Conservation (phyloP, 2,329 filamentous ascomycete species). For the Claviceps fusiformis region DNA sequence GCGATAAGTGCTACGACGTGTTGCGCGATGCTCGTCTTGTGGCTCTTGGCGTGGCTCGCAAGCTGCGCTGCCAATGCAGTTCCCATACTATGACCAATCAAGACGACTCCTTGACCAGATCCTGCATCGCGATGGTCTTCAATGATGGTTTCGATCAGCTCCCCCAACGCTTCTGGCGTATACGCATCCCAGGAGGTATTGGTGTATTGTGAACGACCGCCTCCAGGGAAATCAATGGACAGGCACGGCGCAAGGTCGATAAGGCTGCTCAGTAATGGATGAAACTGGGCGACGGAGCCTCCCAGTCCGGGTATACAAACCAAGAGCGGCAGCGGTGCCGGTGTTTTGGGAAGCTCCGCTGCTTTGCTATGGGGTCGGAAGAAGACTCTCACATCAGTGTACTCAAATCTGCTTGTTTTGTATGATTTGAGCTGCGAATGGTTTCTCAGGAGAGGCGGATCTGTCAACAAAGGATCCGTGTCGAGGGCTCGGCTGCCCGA, state of each 20-base stretch:
- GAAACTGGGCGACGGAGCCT: conserved; percentile 83
- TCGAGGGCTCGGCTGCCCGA: conserved; percentile 1
- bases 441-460: conserved; percentile 69
- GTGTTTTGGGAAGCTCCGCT: conserved; percentile 48
- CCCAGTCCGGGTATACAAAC: conserved; percentile 90
- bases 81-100: conserved; percentile 86
- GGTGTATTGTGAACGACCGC: conserved; percentile 65
- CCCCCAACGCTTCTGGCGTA: conserved; percentile 57
- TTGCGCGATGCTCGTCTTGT: conserved; percentile 39
- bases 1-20: conserved; percentile 65
- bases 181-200: conserved; percentile 67
- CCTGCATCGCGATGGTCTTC: conserved; percentile 55
- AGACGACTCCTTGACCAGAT: conserved; percentile 55
- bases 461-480: conserved; percentile 37
- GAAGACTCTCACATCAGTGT: conserved; percentile 69
- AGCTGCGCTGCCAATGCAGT: conserved; percentile 64
- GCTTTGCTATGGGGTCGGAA: conserved; percentile 70
- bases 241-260: conserved; percentile 68
- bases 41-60: conserved; percentile 31
- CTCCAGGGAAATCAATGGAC: conserved; percentile 82
- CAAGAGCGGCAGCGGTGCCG: conserved; percentile 64
- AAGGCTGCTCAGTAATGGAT: conserved; percentile 66
- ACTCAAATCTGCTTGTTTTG: conserved; percentile 55
- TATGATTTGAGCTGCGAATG: conserved; percentile 60
- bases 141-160: conserved; percentile 63